Conservation (phyloP, 768 basidiomycete species). For the Epithele typhae region DNA sequence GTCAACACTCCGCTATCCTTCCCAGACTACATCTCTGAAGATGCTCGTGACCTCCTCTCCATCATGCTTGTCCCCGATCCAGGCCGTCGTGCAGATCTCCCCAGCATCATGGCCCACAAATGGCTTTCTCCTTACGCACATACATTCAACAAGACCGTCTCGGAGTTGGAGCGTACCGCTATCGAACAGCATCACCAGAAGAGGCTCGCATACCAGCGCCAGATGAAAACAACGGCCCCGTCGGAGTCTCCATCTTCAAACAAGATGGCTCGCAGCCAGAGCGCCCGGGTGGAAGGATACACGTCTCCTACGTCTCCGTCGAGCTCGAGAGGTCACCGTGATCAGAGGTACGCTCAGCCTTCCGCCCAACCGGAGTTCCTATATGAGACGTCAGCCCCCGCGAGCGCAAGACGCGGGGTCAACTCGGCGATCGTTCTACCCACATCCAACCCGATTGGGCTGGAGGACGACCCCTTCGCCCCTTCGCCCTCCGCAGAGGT, state of each 20-base stretch:
- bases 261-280: slow-evolving; percentile 45
- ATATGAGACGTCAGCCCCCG: slow-evolving; percentile 69
- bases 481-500: slow-evolving; percentile 31
- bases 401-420: slow-evolving; percentile 38
- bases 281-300: slow-evolving; percentile 48
- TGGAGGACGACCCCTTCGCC: slow-evolving; percentile 75
- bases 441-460: slow-evolving; percentile 32
- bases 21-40: slow-evolving; percentile 88
- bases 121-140: slow-evolving; percentile 72
- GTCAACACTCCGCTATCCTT: slow-evolving; percentile 95
- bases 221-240: slow-evolving; percentile 55
- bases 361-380: slow-evolving; percentile 60
- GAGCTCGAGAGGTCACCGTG: slow-evolving; percentile 41
- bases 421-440: slow-evolving; percentile 42
- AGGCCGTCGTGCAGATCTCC: slow-evolving; percentile 67
- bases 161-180: slow-evolving; percentile 74
- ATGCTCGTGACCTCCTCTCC: slow-evolving; percentile 78
- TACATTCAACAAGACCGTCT: slow-evolving; percentile 66
- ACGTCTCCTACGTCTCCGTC: slow-evolving; percentile 26
- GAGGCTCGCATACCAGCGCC: slow-evolving; percentile 73
- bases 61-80: slow-evolving; percentile 97
- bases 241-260: slow-evolving; percentile 16
- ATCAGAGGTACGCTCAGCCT: slow-evolving; percentile 28
- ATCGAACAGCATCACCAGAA: slow-evolving; percentile 85
- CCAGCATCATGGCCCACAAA: slow-evolving; percentile 78